These are phyloP conservation scores for Aspergillus brunneoviolaceus DNA, from an alignment of 2,329 filamentous ascomycete genomes.

Conservation along the genomic window DNA sequence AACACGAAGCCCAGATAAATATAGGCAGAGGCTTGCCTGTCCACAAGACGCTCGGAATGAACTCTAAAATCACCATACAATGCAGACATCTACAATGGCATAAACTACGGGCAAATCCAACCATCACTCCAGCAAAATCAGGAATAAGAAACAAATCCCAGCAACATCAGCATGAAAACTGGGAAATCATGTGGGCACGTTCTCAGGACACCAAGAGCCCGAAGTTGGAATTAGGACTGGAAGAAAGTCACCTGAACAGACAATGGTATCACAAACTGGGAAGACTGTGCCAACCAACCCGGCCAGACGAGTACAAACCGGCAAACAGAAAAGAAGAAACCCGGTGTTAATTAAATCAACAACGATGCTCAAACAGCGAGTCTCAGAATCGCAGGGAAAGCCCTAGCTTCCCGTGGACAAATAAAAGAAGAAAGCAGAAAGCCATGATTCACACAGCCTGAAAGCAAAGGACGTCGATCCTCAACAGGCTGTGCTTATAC, in stretches of 20 bases:
- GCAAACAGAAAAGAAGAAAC: background rate
- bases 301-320: background rate
- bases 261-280: background rate
- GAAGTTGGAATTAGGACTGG: background rate
- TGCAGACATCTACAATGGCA: background rate
- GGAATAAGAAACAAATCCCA: background rate
- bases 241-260: background rate
- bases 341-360: background rate
- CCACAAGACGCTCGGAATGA: too few relatives aligned
- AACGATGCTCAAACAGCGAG: background rate
- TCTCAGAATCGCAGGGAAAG: background rate
- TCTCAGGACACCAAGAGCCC: background rate
- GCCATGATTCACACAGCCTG: slow-evolving; percentile 5
- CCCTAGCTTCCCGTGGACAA: background rate
- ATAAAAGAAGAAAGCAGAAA: slow-evolving; percentile 17
- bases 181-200: background rate
- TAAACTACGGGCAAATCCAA: background rate
- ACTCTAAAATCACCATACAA: too few relatives aligned
- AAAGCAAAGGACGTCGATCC: slow-evolving; percentile 14
- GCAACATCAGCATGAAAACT: background rate
- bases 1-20: too few relatives aligned
- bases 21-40: too few relatives aligned
- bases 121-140: background rate
- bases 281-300: background rate
- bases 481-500: slow-evolving; percentile 17